These are phyloP conservation scores for Spiromastix sp. DNA, from an alignment of 2,329 filamentous ascomycete genomes.

Conservation along the genomic window DNA sequence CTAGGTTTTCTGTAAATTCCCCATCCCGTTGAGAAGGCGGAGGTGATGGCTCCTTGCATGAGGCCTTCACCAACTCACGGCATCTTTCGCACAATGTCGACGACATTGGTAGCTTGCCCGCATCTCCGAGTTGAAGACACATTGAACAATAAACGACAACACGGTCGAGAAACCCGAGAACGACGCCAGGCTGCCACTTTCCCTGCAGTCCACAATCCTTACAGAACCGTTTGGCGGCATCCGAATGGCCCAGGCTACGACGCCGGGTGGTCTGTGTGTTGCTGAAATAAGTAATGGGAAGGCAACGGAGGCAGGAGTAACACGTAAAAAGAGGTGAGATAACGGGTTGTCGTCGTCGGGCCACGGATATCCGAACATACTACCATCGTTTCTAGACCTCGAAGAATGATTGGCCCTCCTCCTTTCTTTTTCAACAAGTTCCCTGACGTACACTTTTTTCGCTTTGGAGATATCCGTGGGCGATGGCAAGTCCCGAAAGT, in stretches of 20 bases:
- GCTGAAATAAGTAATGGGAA: conserved; percentile 10
- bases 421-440: conserved; percentile 4
- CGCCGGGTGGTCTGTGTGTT: conserved; percentile 10
- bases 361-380: background rate
- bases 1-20: too few relatives aligned
- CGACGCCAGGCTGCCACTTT: conserved; percentile 12
- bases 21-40: too few relatives aligned
- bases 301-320: conserved; percentile 14
- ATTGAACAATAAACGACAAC: conserved; percentile 4
- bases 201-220: conserved; percentile 10
- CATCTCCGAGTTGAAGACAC: too few relatives aligned
- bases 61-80: too few relatives aligned
- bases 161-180: conserved; percentile 2
- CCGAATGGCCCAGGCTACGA: conserved; percentile 12
- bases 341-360: background rate
- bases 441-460: conserved; percentile 5
- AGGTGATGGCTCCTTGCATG: too few relatives aligned
- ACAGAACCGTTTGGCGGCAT: conserved; percentile 13
- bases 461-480: conserved; percentile 6
- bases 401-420: background rate
- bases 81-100: too few relatives aligned
- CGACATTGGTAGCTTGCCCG: too few relatives aligned
- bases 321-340: conserved; percentile 8
- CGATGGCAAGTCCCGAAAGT: conserved; percentile 10
- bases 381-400: background rate